Evolutionary conservation across 441 rosid genomes (phyloP).

Genomic region (Viola pubescens): DNA sequence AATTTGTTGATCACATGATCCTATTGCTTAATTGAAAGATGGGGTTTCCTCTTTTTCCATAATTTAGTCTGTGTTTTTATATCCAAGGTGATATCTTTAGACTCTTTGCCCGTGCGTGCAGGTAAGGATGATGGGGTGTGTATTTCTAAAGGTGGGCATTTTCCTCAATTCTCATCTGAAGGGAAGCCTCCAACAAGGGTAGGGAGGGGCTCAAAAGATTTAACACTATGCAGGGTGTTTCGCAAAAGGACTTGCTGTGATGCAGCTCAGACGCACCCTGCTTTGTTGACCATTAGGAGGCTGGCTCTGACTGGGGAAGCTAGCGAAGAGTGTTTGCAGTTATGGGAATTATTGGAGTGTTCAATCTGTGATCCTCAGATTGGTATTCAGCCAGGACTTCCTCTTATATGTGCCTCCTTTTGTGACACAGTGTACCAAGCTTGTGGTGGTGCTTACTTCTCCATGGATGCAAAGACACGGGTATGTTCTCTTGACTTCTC

Average conservation of each 20-base stretch:
- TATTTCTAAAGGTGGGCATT: slow-evolving; percentile 59
- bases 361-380: slow-evolving; percentile 65
- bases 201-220: slow-evolving; percentile 50
- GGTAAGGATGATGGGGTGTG: slow-evolving; percentile 40
- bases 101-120: slow-evolving; percentile 13
- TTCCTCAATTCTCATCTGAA: slow-evolving; percentile 47
- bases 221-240: slow-evolving; percentile 65
- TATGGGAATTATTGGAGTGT: slow-evolving; percentile 77
- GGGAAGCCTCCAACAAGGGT: slow-evolving; percentile 56
- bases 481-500: slow-evolving; percentile 22
- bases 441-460: slow-evolving; percentile 69
- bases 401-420: slow-evolving; percentile 52
- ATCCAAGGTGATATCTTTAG: not conserved
- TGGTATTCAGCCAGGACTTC: slow-evolving; percentile 68
- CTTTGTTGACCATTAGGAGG: slow-evolving; percentile 53
- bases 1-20: not conserved
- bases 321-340: slow-evolving; percentile 47
- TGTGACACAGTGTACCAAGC: slow-evolving; percentile 67
- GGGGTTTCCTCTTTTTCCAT: not conserved
- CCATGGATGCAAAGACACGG: slow-evolving; percentile 48
- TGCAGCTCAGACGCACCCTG: slow-evolving; percentile 60
- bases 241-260: slow-evolving; percentile 66
- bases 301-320: slow-evolving; percentile 70
- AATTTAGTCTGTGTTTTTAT: not conserved
- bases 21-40: too few species aligned